These are phyloP conservation scores for Xylaria sp. DNA, from an alignment of 2,329 filamentous ascomycete species.

Conservation along the genomic window DNA sequence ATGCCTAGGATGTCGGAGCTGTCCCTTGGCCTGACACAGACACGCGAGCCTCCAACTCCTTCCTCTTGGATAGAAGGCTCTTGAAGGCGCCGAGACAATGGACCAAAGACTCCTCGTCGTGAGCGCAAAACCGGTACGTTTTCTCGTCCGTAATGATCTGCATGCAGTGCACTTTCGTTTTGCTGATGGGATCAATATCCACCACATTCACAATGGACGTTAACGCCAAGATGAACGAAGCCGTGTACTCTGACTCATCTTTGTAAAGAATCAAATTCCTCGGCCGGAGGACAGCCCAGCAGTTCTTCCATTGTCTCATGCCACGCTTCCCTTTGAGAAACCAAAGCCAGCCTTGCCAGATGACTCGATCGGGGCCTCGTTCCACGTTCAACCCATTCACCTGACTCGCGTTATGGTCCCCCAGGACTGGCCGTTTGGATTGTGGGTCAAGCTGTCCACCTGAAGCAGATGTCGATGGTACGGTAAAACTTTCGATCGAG, in stretches of 20 bases:
- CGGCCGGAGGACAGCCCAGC: conserved; percentile 91
- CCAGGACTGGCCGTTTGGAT: conserved; percentile 49
- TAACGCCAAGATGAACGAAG: conserved; percentile 82
- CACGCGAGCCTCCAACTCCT: conserved; percentile 66
- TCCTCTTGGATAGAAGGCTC: conserved; percentile 78
- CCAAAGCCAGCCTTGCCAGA: conserved; percentile 92
- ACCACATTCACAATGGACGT: conserved; percentile 86
- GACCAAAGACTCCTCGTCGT: conserved; percentile 82
- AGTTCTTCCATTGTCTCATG: conserved; percentile 91
- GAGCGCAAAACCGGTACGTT: conserved; percentile 78
- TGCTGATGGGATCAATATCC: conserved; percentile 88
- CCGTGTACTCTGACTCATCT: conserved; percentile 88
- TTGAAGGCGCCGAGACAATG: conserved; percentile 92
- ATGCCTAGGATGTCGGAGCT: conserved; percentile 14
- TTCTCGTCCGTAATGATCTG: conserved; percentile 96
- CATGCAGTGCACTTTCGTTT: conserved; percentile 85
- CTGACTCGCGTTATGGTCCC: conserved; percentile 69
- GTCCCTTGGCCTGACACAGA: conserved; percentile 47
- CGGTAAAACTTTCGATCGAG: conserved; percentile 62
- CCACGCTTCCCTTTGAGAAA: conserved; percentile 84
- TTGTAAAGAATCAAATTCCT: conserved; percentile 92
- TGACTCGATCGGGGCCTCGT: conserved; percentile 83
- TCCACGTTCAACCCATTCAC: conserved; percentile 66
- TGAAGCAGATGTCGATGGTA: conserved; percentile 51
- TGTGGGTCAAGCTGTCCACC: conserved; percentile 47